These are phyloP conservation scores for Neoboletus magnificus DNA, from an alignment of 768 basidiomycete species.

Conservation along the genomic window DNA sequence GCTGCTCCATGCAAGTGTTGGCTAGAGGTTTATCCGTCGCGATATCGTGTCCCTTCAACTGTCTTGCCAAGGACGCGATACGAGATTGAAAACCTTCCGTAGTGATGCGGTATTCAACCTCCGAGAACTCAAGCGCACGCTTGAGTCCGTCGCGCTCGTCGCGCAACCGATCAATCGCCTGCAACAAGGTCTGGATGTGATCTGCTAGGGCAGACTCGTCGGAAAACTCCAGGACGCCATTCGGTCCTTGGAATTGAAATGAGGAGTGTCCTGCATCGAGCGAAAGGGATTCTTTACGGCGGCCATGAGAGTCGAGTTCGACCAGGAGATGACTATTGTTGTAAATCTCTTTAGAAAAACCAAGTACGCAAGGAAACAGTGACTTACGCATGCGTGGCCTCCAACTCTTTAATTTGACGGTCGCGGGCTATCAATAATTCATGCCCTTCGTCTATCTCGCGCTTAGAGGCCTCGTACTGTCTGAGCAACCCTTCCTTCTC, in stretches of 20 bases:
- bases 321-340: conserved; percentile 18
- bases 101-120: conserved; percentile 62
- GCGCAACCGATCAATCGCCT: conserved; percentile 64
- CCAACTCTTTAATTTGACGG: conserved; percentile 24
- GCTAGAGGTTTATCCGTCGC: not conserved
- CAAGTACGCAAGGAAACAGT: not conserved
- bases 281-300: not conserved
- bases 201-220: conserved; percentile 30
- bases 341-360: not conserved
- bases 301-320: conserved; percentile 12
- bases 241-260: not conserved
- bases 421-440: conserved; percentile 20
- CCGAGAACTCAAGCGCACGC: conserved; percentile 63
- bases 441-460: conserved; percentile 29
- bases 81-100: conserved; percentile 57
- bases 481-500: conserved; percentile 53
- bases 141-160: conserved; percentile 60
- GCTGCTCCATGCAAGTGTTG: conserved; percentile 6
- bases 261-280: not conserved
- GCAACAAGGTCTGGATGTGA: conserved; percentile 54
- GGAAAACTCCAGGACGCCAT: conserved; percentile 2
- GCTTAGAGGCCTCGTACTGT: conserved; percentile 39
- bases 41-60: conserved; percentile 19
- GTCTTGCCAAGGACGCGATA: conserved; percentile 34
- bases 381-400: conserved; percentile 27